Conservation (phyloP, 208 protist genomes). For the Wallacemonas sp. region DNA sequence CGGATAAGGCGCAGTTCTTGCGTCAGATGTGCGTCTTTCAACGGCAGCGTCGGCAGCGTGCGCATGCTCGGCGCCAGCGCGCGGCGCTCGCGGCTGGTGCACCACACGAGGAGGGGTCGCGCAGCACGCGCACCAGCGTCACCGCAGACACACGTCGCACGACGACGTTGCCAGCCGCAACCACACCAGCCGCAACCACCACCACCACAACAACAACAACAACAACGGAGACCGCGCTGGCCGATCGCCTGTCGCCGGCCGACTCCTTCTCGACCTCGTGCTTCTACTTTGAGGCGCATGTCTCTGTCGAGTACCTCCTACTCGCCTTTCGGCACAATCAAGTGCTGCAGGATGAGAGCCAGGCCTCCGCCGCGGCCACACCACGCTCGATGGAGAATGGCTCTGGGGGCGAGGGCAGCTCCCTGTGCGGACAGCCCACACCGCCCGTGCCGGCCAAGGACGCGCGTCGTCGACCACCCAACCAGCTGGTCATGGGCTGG, state of each 20-base stretch:
- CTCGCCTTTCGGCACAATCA: background rate
- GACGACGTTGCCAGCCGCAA: background rate
- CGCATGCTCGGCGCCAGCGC: background rate
- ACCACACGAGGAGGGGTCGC: conserved; percentile 1
- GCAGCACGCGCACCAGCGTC: background rate
- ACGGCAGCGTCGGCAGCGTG: conserved; percentile 4
- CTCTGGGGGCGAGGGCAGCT: background rate
- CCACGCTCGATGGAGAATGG: background rate
- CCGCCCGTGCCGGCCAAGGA: too few relatives aligned
- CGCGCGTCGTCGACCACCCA: background rate
- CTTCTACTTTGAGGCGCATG: conserved; percentile 77
- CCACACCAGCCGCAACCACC: too few relatives aligned
- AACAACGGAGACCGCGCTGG: too few relatives aligned
- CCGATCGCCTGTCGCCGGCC: too few relatives aligned
- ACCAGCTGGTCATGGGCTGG: conserved; percentile 37
- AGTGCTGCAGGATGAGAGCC: background rate
- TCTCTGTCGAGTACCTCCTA: conserved; percentile 64
- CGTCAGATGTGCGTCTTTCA: background rate
- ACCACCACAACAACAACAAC: too few relatives aligned
- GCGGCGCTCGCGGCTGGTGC: too few relatives aligned
- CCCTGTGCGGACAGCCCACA: too few relatives aligned
- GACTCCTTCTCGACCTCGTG: background rate
- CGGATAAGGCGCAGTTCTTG: conserved; percentile 8
- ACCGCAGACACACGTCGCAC: background rate
- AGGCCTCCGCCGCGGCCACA: background rate